A percentile compares a stretch with the other conserved stretches of the same genome.
Evolutionary conservation across 306 rosid genomes (phyloP).

Genomic region (Vigna angularis): DNA sequence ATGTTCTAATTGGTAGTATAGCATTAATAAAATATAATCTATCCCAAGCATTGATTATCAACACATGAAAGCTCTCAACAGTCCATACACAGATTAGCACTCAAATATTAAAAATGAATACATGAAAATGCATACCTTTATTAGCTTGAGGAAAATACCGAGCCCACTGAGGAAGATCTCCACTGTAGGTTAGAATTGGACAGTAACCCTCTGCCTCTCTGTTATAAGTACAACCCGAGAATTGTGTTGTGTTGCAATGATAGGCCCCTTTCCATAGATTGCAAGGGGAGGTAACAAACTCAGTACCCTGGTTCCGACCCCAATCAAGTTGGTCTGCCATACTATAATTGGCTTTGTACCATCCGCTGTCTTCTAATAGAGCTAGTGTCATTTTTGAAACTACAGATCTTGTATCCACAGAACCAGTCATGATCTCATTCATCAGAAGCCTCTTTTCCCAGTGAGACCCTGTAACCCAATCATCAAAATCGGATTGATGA

Average conservation of each 20-base stretch:
- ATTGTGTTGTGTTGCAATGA: slow-evolving; percentile 91
- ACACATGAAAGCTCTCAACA: slow-evolving; percentile 26
- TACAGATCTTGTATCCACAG: slow-evolving; percentile 97
- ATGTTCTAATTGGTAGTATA: not conserved
- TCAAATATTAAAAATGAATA: slow-evolving; percentile 32
- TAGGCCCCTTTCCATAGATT: slow-evolving; percentile 98
- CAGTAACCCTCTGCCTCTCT: slow-evolving; percentile 99
- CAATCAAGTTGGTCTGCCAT: slow-evolving; percentile 98
- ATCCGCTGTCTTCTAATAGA: slow-evolving; percentile 95
- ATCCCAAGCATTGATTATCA: slow-evolving; percentile 12
- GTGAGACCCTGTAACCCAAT: slow-evolving; percentile 77
- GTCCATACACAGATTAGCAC: slow-evolving; percentile 5
- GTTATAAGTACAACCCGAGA: slow-evolving; percentile 95
- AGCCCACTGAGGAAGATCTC: slow-evolving; percentile 96
- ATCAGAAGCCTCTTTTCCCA: slow-evolving; percentile 98
- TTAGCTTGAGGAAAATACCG: slow-evolving; percentile 92
- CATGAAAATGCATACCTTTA: slow-evolving; percentile 62
- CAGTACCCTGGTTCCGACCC: slow-evolving; percentile 96
- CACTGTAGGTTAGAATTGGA: slow-evolving; percentile 87
- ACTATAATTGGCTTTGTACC: slow-evolving; percentile 98
- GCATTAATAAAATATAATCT: slow-evolving; percentile 23
- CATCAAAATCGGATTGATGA: slow-evolving; percentile 30
- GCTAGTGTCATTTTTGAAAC: slow-evolving; percentile 99
- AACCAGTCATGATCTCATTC: slow-evolving; percentile 99
- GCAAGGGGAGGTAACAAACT: slow-evolving; percentile 90